A percentile compares a stretch with the other conserved stretches of the same genome.
These are phyloP conservation scores for Termitomyces sp. DNA, from an alignment of 768 basidiomycete species.

Conservation along the genomic window DNA sequence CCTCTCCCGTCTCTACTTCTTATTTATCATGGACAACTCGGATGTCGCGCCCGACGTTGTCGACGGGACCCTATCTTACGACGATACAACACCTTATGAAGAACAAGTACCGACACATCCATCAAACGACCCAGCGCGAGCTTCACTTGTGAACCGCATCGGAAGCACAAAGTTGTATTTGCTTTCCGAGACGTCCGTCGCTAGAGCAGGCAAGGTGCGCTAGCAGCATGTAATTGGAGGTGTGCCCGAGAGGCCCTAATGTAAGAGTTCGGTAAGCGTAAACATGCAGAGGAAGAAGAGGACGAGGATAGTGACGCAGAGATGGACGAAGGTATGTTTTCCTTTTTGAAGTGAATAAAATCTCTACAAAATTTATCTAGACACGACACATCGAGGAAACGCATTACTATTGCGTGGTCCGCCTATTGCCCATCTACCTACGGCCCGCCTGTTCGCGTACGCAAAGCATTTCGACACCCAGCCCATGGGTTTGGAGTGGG, in stretches of 20 bases:
- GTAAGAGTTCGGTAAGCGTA: constrained; percentile 44
- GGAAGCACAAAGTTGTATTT: constrained; percentile 74
- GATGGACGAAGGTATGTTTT: constrained; percentile 30
- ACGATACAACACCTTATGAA: constrained; percentile 54
- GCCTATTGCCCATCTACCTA: constrained; percentile 74
- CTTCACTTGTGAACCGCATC: constrained; percentile 63
- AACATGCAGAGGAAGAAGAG: constrained; percentile 30
- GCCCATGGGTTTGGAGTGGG: constrained; percentile 81
- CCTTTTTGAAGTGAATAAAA: background rate
- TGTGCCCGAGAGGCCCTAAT: constrained; percentile 42
- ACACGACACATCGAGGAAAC: constrained; percentile 50
- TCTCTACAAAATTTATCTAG: constrained; percentile 23
- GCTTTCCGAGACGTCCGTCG: constrained; percentile 61
- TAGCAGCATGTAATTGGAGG: constrained; percentile 36
- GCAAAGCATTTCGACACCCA: constrained; percentile 72
- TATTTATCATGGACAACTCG: constrained; percentile 45
- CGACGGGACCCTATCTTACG: constrained; percentile 42
- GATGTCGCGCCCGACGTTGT: constrained; percentile 26
- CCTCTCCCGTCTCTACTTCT: constrained; percentile 9
- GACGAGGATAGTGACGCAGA: constrained; percentile 28
- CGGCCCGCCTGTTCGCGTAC: constrained; percentile 77
- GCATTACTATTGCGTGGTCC: constrained; percentile 71
- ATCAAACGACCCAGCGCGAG: constrained; percentile 24
- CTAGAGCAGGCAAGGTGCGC: constrained; percentile 73
- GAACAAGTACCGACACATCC: constrained; percentile 43